Evolutionary conservation across 2,329 filamentous ascomycete species (phyloP), one percentile per base, ranked within the genome.

Genomic region (Alternaria angustiovoidea): DNA sequence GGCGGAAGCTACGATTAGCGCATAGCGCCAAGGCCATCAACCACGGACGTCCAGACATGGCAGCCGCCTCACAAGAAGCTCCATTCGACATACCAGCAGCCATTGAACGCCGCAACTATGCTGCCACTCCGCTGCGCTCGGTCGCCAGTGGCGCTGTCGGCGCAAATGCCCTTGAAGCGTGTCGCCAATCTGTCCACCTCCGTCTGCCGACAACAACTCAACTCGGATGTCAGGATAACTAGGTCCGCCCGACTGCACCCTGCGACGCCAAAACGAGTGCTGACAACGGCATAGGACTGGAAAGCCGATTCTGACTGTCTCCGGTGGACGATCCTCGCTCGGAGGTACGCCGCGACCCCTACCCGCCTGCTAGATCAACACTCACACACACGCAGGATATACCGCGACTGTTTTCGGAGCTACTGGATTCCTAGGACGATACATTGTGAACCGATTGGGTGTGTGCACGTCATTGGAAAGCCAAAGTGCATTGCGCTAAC

Each of bases 391-490:
- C 48, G 75, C 75, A 93, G 94, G 94, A 69, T 93, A 98, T 82
- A 97, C 94, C 65, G 94, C 92, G 63, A 99, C 95, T 60, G 94
- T 99, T 74, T 99, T 99, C 82, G 95, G 95, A 81, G 95, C 95
- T 75, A 97, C 94, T 63, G 95, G 95, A 67, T 94, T 96, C 80
- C 84, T 99, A 57, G 95, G 95, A 77, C 89, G 95, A 78, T 99
- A 99, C 81, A 96, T 99, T 77, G 95, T 99, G 77, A 97, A 97
- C 83, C 88, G 93, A 79, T 86, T 99, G 77, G 93, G 93, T 89
- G 84, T 64, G 82, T 70, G 8, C 30, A 51, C 12, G 16, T 38
- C 20, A 46, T n/a, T 11, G 8, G 20, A 2, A n/a, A 30, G 41
- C 46, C 32, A 26, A n/a, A 51, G 18, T 24, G 43, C 16, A 24